These are phyloP conservation scores for Blepharisma japonicum DNA, from an alignment of 73 alveolate species.

Conservation along the genomic window DNA sequence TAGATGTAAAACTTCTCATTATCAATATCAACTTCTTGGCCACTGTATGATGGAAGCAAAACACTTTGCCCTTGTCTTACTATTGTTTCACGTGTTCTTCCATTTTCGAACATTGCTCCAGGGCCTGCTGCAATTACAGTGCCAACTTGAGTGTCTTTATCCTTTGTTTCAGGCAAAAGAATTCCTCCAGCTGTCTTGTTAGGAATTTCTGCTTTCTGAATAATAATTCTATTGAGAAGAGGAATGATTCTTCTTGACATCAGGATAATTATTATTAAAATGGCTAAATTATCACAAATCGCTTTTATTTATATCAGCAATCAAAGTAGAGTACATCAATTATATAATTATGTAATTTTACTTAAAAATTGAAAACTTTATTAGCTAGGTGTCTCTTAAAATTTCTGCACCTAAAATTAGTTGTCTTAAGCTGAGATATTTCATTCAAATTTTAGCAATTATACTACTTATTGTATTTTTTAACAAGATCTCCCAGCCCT, in stretches of 20 bases:
- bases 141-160: constrained; percentile 45
- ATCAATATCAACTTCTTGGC: constrained; percentile 45
- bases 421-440: too few relatives aligned
- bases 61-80: constrained; percentile 62
- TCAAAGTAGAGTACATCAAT: too few relatives aligned
- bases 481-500: too few relatives aligned
- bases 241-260: constrained; percentile 43
- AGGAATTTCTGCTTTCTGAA: constrained; percentile 50
- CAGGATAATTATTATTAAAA: neutral
- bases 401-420: too few relatives aligned
- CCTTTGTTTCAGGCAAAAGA: constrained; percentile 43
- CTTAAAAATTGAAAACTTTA: too few relatives aligned
- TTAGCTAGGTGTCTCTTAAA: too few relatives aligned
- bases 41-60: constrained; percentile 60
- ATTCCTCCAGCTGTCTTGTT: constrained; percentile 63
- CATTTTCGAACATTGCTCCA: constrained; percentile 52
- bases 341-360: too few relatives aligned
- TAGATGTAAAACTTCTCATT: constrained; percentile 46
- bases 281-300: too few relatives aligned
- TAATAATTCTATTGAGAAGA: constrained; percentile 45
- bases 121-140: constrained; percentile 61
- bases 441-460: too few relatives aligned
- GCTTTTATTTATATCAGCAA: too few relatives aligned
- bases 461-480: too few relatives aligned
- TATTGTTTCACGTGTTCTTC: constrained; percentile 32